These are phyloP conservation scores for Sungouiella thailandica DNA, from an alignment of 805 yeast genomes.

Conservation along the genomic window DNA sequence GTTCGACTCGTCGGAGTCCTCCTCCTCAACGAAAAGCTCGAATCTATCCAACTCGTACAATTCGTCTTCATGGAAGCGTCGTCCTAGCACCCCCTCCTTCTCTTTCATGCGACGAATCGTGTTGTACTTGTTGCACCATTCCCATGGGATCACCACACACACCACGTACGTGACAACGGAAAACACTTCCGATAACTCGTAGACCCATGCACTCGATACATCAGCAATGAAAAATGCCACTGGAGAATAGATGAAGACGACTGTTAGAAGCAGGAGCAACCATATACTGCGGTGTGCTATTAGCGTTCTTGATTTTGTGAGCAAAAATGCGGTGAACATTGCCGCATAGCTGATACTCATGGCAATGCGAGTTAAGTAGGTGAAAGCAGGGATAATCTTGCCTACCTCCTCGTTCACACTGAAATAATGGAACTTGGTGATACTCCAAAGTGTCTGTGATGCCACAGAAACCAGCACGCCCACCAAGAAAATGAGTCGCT, in stretches of 20 bases:
- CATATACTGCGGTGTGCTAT: constrained; percentile 44
- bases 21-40: constrained; percentile 37
- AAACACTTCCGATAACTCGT: constrained; percentile 67
- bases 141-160: constrained; percentile 77
- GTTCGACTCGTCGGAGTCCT: constrained; percentile 10
- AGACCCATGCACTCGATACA: constrained; percentile 70
- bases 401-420: constrained; percentile 38
- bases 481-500: constrained; percentile 52
- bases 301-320: constrained; percentile 49
- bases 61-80: constrained; percentile 71
- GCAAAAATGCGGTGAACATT: constrained; percentile 50
- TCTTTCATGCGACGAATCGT: constrained; percentile 55
- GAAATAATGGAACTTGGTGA: constrained; percentile 47
- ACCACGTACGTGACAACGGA: constrained; percentile 67
- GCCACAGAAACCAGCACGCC: constrained; percentile 50
- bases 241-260: constrained; percentile 53
- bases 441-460: constrained; percentile 67
- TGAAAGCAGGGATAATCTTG: constrained; percentile 66
- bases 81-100: constrained; percentile 67
- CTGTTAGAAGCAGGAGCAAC: constrained; percentile 51
- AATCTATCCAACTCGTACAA: constrained; percentile 35
- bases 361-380: constrained; percentile 68
- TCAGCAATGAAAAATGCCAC: constrained; percentile 73
- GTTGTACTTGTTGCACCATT: constrained; percentile 70
- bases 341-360: constrained; percentile 65